Percentiles rank a stretch among this genome's conserved stretches.
These are phyloP conservation scores for Mercurialis annua DNA, from an alignment of 345 rosid species.

Conservation along the genomic window DNA sequence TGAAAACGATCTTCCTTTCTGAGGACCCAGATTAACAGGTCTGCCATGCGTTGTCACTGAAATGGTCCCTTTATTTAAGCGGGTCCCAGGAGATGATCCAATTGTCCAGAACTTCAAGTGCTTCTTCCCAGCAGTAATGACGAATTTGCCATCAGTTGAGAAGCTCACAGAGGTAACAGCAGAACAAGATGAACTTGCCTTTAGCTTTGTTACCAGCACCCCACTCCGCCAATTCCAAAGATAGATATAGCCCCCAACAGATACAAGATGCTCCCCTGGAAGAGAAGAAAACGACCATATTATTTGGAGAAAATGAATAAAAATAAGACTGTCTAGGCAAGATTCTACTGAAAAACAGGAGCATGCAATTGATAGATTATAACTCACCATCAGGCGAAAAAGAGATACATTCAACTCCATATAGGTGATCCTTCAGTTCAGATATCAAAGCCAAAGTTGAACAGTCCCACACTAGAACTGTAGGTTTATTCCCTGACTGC, in stretches of 20 bases:
- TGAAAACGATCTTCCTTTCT: constrained; percentile 61
- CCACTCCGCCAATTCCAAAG: constrained; percentile 78
- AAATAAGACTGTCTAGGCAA: not conserved
- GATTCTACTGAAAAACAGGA: not conserved
- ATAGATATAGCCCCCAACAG: constrained; percentile 78
- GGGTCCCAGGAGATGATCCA: constrained; percentile 51
- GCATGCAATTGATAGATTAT: not conserved
- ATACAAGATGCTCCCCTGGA: constrained; percentile 65
- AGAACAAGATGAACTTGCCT: constrained; percentile 58
- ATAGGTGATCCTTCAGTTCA: constrained; percentile 73
- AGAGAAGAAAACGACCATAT: not conserved
- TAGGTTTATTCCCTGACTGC: constrained; percentile 72
- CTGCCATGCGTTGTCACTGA: constrained; percentile 45
- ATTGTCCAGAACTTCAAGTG: constrained; percentile 74
- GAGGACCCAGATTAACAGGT: constrained; percentile 54
- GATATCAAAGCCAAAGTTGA: constrained; percentile 43
- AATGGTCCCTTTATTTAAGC: constrained; percentile 38
- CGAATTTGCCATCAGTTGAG: constrained; percentile 55
- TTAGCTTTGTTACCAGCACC: constrained; percentile 55
- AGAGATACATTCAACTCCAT: constrained; percentile 70
- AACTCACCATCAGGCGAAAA: constrained; percentile 79
- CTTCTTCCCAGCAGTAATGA: constrained; percentile 76
- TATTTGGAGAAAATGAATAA: not conserved
- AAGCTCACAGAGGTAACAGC: constrained; percentile 60
- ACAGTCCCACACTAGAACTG: constrained; percentile 75